Evolutionary conservation across 495 filamentous ascomycete genomes (phyloP).

Genomic region (Antarctomyces pellizariae): DNA sequence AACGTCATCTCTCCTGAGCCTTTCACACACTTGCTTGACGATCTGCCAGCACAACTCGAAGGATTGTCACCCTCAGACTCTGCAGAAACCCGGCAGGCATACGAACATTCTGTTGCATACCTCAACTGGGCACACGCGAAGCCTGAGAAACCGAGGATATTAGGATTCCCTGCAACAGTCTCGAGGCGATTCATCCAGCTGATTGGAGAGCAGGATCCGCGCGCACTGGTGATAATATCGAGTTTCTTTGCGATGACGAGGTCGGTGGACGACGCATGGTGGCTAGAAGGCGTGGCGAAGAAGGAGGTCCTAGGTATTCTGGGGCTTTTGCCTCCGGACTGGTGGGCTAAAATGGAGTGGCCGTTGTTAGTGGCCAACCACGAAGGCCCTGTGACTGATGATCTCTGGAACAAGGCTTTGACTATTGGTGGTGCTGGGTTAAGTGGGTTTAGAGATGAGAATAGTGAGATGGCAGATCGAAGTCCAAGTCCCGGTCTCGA

Average conservation of each 20-base stretch:
- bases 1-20: slow-evolving; percentile 18
- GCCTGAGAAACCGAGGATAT: slow-evolving; percentile 25
- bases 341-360: slow-evolving; percentile 33
- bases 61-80: slow-evolving; percentile 7
- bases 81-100: slow-evolving; percentile 22
- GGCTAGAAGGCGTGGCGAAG: slow-evolving; percentile 30
- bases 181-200: slow-evolving; percentile 30
- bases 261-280: slow-evolving; percentile 27
- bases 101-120: slow-evolving; percentile 29
- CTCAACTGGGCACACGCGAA: slow-evolving; percentile 31
- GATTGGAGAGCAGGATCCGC: slow-evolving; percentile 23
- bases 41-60: slow-evolving; percentile 23
- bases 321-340: slow-evolving; percentile 23
- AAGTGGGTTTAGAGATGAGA: too few relatives aligned
- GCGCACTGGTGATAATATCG: slow-evolving; percentile 28
- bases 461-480: too few relatives aligned
- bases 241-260: slow-evolving; percentile 33
- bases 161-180: slow-evolving; percentile 33
- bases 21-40: slow-evolving; percentile 26
- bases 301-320: slow-evolving; percentile 30
- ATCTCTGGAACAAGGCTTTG: slow-evolving; percentile 26
- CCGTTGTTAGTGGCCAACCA: slow-evolving; percentile 24
- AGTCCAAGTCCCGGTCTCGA: too few relatives aligned
- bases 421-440: too few relatives aligned
- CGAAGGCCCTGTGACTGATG: slow-evolving; percentile 19